Percentiles rank a stretch among this genome's conserved stretches.
These are phyloP conservation scores for Cucurbita maxima DNA, from an alignment of 306 rosid genomes.

Conservation along the genomic window DNA sequence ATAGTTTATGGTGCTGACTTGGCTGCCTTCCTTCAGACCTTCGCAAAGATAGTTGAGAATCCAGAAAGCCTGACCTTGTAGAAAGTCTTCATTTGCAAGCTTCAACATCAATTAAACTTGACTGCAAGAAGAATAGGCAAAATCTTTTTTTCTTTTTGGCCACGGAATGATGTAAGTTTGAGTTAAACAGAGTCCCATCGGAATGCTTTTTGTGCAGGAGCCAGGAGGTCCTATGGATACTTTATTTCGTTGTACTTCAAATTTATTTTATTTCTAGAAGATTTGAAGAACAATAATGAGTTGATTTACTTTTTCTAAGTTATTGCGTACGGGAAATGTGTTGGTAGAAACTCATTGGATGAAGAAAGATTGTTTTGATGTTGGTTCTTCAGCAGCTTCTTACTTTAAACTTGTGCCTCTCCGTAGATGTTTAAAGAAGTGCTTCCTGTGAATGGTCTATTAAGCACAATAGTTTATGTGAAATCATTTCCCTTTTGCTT, in stretches of 20 bases:
- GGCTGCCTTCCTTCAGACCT: conserved; percentile 78
- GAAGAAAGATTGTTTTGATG: background rate
- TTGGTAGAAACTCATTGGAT: background rate
- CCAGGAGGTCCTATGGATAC: conserved; percentile 10
- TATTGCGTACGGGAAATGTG: background rate
- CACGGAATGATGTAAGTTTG: conserved; percentile 2
- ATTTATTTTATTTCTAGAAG: background rate
- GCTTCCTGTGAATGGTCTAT: background rate
- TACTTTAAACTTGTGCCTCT: background rate
- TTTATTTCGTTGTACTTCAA: background rate
- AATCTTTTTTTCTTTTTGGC: conserved; percentile 2
- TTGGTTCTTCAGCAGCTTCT: background rate
- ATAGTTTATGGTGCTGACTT: conserved; percentile 77
- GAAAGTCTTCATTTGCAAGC: conserved; percentile 15
- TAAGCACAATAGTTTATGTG: background rate
- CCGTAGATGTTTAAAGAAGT: background rate
- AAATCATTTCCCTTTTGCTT: background rate
- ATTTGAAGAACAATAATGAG: background rate
- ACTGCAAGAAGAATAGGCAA: background rate
- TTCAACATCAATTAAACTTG: background rate
- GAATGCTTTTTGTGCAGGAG: conserved; percentile 9
- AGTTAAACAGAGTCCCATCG: conserved; percentile 5
- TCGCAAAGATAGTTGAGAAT: conserved; percentile 62
- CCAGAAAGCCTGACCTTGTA: conserved; percentile 80
- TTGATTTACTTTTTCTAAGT: background rate